Evolutionary conservation across 2,329 filamentous ascomycete species (phyloP), one percentile per base, ranked within the genome.

Genomic region (Sporothrix humicola): DNA sequence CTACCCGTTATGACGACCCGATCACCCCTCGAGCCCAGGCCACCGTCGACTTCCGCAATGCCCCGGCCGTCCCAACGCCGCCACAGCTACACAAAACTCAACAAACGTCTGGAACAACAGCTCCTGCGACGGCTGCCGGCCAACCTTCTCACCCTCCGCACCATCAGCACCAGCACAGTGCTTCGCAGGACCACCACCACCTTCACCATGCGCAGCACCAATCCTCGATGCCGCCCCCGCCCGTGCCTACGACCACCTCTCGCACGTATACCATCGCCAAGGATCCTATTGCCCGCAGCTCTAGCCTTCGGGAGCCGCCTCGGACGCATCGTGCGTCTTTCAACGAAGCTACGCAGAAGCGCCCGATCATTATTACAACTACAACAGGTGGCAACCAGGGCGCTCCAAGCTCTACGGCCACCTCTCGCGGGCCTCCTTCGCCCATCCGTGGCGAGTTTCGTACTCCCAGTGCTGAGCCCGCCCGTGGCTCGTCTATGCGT

Each of bases 281-380:
- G 66, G 88, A 90, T 59, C 82, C 85, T 50, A 78, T 86, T 23
- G 78, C 83, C 54, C 84, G 86, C 74, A 84, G 82, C 74, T 82
- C 84, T 66, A 86, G 82, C 77, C 80, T 84, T 54, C 85, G 86
- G 75, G 86, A 88, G 44, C 79, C 81, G 50, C 83, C 84, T 78
- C 85, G 85, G 37, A 82, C 81, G 71, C 85, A 86, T 79, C 86
- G 86, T 42, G 85, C 85, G 8, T 82, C 85, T 0, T 88, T 87
- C 0, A 75, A 88, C 31, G 89, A 90, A 73, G 81, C 85, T 15
- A 78, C 82, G 31, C 79, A 81, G 52, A 83, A 85, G 56, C 87
- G 88, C 12, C 86, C 88, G 72, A 85, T 89, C 77, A 87, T 89
- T 73, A 84, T 90, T 75, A 90, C 87, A 23, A 88, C 87, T n/a